Percentiles rank a stretch among this genome's conserved stretches.
Conservation (phyloP, 495 filamentous ascomycete genomes). For the Usnea hakonensis region DNA sequence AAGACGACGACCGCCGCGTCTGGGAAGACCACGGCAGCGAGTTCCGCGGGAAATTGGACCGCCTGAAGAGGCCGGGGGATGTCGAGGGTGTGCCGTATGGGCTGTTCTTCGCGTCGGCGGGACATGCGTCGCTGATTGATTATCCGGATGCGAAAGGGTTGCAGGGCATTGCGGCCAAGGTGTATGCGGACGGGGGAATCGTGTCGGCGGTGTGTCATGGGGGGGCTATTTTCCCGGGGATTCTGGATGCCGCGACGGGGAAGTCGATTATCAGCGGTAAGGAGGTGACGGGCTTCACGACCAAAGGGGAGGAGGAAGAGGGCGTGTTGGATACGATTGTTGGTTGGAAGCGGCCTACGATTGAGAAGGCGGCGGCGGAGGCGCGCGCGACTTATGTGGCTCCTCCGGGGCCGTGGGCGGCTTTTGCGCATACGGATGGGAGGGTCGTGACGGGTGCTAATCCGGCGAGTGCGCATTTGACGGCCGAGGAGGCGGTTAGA, state of each 20-base stretch:
- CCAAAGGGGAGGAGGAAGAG: constrained; percentile 34
- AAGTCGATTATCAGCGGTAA: constrained; percentile 36
- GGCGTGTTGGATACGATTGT: constrained; percentile 28
- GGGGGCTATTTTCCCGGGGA: constrained; percentile 38
- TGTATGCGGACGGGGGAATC: constrained; percentile 37
- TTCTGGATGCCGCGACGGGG: constrained; percentile 32
- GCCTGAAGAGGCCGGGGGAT: constrained; percentile 26
- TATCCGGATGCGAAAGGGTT: constrained; percentile 39
- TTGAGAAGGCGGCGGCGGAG: constrained; percentile 27
- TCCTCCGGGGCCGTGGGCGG: constrained; percentile 28
- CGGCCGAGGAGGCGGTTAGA: constrained; percentile 1
- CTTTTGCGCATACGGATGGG: constrained; percentile 29
- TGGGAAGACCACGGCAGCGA: constrained; percentile 37
- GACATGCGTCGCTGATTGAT: constrained; percentile 42
- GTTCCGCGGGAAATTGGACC: constrained; percentile 37
- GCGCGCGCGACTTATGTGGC: constrained; percentile 27
- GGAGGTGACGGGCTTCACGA: constrained; percentile 43
- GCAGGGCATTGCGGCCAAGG: constrained; percentile 33
- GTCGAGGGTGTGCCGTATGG: constrained; percentile 26
- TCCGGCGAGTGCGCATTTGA: constrained; percentile 6
- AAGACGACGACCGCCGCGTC: constrained; percentile 30
- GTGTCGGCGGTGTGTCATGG: constrained; percentile 38
- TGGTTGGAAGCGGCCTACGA: constrained; percentile 27
- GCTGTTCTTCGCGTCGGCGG: constrained; percentile 44
- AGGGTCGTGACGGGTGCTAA: constrained; percentile 3